Evolutionary conservation across 768 basidiomycete genomes (phyloP).

Genomic region (Lactarius vividus): DNA sequence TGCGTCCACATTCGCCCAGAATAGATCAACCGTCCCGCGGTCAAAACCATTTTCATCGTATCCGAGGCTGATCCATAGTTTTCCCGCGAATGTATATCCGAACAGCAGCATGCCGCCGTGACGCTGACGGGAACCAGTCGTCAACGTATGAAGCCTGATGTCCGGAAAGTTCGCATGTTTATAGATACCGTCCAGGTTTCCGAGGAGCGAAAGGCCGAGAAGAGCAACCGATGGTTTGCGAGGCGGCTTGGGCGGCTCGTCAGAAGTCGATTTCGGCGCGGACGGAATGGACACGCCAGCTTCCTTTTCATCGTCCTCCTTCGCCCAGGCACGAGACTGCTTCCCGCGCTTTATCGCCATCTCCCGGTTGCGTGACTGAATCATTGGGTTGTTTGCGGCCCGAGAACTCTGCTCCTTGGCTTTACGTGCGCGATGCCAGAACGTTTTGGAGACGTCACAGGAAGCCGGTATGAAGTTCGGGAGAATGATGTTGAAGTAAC

Average conservation of each 20-base stretch:
- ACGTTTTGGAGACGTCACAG: constrained; percentile 39
- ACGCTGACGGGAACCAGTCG: constrained; percentile 82
- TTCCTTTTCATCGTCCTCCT: constrained; percentile 68
- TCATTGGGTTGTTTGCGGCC: constrained; percentile 62
- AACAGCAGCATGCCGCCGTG: constrained; percentile 78
- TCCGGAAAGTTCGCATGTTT: constrained; percentile 56
- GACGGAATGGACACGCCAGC: constrained; percentile 41
- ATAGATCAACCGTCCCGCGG: constrained; percentile 53
- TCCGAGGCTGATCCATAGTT: constrained; percentile 75
- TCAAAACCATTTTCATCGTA: constrained; percentile 80
- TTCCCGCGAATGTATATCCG: constrained; percentile 70
- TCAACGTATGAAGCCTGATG: constrained; percentile 66
- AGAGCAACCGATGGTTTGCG: constrained; percentile 55
- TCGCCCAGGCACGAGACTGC: constrained; percentile 65
- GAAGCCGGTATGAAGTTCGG: constrained; percentile 64
- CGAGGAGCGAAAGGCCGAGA: constrained; percentile 78
- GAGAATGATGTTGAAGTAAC: constrained; percentile 79
- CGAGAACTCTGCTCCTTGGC: constrained; percentile 66
- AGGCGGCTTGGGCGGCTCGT: constrained; percentile 21
- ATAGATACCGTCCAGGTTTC: constrained; percentile 81
- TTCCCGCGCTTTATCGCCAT: constrained; percentile 64
- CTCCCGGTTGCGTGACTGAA: constrained; percentile 55
- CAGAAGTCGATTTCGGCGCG: constrained; percentile 22
- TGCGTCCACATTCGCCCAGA: constrained; percentile 60
- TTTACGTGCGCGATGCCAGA: constrained; percentile 72